Conservation (phyloP, 2,329 filamentous ascomycete species). For the Huntiella decipiens region DNA sequence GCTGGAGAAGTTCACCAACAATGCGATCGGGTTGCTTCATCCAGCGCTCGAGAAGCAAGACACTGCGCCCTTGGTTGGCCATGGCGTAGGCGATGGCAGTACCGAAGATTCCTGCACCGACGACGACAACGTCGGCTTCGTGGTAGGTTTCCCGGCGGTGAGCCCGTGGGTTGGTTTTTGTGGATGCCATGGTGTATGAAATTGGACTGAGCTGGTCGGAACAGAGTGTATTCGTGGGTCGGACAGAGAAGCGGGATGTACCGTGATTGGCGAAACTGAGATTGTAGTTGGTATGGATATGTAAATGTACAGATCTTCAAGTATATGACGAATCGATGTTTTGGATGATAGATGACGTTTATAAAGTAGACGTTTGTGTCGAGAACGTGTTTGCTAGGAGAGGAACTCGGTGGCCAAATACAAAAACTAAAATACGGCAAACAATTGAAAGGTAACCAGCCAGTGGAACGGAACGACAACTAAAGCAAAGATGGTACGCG, state of each 20-base stretch:
- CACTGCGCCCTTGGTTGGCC: constrained; percentile 74
- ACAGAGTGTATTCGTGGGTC: too few relatives aligned
- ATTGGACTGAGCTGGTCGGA: too few relatives aligned
- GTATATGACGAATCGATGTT: too few relatives aligned
- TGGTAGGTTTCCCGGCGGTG: constrained; percentile 24
- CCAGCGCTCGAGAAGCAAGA: constrained; percentile 73
- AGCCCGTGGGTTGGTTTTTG: constrained; percentile 1
- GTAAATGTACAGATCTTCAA: background rate
- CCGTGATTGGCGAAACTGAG: background rate
- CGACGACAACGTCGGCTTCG: constrained; percentile 68
- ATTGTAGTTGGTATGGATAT: background rate
- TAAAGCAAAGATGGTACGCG: background rate
- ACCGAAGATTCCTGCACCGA: constrained; percentile 80
- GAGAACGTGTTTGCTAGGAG: too few relatives aligned
- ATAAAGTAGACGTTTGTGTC: too few relatives aligned
- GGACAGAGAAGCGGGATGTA: background rate
- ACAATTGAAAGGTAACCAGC: background rate
- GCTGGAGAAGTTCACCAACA: constrained; percentile 86
- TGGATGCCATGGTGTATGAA: background rate
- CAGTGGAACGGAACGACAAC: background rate
- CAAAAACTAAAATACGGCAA: too few relatives aligned
- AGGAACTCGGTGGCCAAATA: too few relatives aligned
- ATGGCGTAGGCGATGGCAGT: constrained; percentile 72
- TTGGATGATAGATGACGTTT: background rate
- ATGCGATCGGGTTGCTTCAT: constrained; percentile 89